Evolutionary conservation across 345 rosid species (phyloP).

Genomic region (Cardiospermum halicacabum): DNA sequence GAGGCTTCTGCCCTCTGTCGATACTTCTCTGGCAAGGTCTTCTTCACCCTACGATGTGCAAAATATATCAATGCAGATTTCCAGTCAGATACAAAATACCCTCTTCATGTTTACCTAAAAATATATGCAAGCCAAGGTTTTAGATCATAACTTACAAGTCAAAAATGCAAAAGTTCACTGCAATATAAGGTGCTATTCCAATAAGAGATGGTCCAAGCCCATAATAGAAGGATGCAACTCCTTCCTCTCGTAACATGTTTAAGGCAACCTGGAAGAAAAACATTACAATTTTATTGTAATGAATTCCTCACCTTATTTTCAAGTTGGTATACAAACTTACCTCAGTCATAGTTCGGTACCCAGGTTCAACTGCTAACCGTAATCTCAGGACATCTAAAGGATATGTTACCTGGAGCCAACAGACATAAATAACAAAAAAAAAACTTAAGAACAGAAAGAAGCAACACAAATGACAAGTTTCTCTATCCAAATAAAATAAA

Average conservation of each 20-base stretch:
- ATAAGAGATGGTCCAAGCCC: slow-evolving; percentile 96
- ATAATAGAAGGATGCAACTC: slow-evolving; percentile 73
- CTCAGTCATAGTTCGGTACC: slow-evolving; percentile 79
- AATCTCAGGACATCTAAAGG: slow-evolving; percentile 93
- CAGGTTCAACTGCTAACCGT: slow-evolving; percentile 94
- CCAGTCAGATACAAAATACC: not conserved
- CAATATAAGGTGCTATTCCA: slow-evolving; percentile 95
- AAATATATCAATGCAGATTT: not conserved
- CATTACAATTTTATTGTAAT: slow-evolving; percentile 6
- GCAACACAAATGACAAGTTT: not conserved
- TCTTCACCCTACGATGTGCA: slow-evolving; percentile 67
- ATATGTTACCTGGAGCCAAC: slow-evolving; percentile 60
- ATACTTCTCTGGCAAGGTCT: slow-evolving; percentile 79
- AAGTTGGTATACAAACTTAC: slow-evolving; percentile 33
- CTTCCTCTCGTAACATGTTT: slow-evolving; percentile 93
- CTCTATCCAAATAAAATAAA: not conserved
- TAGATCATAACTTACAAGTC: slow-evolving; percentile 66
- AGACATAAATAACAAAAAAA: not conserved
- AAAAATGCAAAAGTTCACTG: slow-evolving; percentile 87
- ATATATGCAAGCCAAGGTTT: not conserved
- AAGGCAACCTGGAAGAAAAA: slow-evolving; percentile 63
- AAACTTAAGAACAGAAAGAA: not conserved
- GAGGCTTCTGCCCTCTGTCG: slow-evolving; percentile 72
- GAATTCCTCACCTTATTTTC: slow-evolving; percentile 9
- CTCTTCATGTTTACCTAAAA: not conserved